Base-by-base conservation (phyloP, 495 filamentous ascomycete species). In the Penicillium cataractarum region DNA sequence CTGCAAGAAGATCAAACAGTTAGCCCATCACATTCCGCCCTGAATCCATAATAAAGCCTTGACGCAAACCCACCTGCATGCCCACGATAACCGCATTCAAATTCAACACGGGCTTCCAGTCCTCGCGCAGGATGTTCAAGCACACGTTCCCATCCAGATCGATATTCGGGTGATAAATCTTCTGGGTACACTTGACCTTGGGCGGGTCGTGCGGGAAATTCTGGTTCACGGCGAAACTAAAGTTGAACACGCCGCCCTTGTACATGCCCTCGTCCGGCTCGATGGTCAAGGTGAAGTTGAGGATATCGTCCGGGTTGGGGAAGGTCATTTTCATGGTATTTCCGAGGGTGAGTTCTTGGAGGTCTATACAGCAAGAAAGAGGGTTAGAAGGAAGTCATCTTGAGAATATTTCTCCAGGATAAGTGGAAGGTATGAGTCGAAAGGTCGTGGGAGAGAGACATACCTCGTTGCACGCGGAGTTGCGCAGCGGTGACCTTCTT, bases 141-240 rank as follows among this genome's bases (percentile, higher is more conserved):
- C 95, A 99, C 15, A 99, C 92, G 71, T 99, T 99, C 40, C 95
- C 95, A 70, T 99, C 95, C 52, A 96, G 82, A 73, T 99, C 95
- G 75, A 99, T 98, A 75, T 99, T 99, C 12, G 95, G 95, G 70
- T 99, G 95, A 78, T 99, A 99, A 67, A 98, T 97, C 83, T 97
- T 99, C 76, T 99, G 91, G 58, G 89, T 91, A 77, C 95, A 98
- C 73, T 93, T 96, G 67, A 99, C 96, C 78, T 98, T 98, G 1
- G 95, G 95, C 61, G 95, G 93, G 74, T 98, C 95, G 75, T 98
- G 96, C 9, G 95, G 95, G 81, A 97, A 99, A 79, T 90, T 92
- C 68, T 93, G 91, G 72, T 91, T 90, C 79, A 98, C 96, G 66
- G 85, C 84, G 78, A 99, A 98, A 42, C 80, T 90, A 80, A 99